Evolutionary conservation across 2,329 filamentous ascomycete genomes (phyloP).

Genomic region (Orbilia javanica): DNA sequence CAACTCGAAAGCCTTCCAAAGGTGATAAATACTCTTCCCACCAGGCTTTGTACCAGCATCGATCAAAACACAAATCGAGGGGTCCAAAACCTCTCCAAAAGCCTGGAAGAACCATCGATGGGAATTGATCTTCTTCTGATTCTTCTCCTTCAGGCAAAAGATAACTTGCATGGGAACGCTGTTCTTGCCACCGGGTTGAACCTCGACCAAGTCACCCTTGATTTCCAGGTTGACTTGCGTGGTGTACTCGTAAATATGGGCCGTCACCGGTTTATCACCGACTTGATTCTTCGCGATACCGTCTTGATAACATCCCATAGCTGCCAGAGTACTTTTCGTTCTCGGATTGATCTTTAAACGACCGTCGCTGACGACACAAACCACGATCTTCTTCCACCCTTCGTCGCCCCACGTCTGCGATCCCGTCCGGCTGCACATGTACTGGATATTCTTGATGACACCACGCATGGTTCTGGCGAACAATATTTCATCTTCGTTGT

Average conservation of each 20-base stretch:
- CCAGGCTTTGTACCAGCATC: constrained; percentile 97
- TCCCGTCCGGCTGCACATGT: constrained; percentile 92
- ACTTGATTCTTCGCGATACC: constrained; percentile 98
- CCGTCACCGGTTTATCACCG: constrained; percentile 94
- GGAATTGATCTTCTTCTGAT: constrained; percentile 99
- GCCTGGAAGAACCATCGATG: constrained; percentile 99
- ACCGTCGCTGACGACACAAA: constrained; percentile 96
- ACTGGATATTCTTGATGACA: constrained; percentile 98
- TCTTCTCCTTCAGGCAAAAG: constrained; percentile 99
- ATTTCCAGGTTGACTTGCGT: constrained; percentile 87
- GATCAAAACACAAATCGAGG: constrained; percentile 95
- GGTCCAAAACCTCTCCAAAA: constrained; percentile 90
- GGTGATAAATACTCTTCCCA: constrained; percentile 92
- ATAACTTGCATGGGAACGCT: constrained; percentile 85
- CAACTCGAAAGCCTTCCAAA: constrained; percentile 98
- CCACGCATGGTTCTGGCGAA: constrained; percentile 96
- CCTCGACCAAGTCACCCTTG: constrained; percentile 87
- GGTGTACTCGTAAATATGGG: constrained; percentile 97
- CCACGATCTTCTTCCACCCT: constrained; percentile 99
- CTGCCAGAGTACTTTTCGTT: constrained; percentile 88
- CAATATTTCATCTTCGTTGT: constrained; percentile 97
- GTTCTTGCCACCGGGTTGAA: constrained; percentile 82
- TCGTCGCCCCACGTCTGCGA: constrained; percentile 99
- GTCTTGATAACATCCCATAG: constrained; percentile 96
- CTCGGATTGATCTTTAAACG: constrained; percentile 96